phyloP scores from a whole-genome alignment of 495 filamentous ascomycete genomes.

The Entonaema liquescens region DNA sequence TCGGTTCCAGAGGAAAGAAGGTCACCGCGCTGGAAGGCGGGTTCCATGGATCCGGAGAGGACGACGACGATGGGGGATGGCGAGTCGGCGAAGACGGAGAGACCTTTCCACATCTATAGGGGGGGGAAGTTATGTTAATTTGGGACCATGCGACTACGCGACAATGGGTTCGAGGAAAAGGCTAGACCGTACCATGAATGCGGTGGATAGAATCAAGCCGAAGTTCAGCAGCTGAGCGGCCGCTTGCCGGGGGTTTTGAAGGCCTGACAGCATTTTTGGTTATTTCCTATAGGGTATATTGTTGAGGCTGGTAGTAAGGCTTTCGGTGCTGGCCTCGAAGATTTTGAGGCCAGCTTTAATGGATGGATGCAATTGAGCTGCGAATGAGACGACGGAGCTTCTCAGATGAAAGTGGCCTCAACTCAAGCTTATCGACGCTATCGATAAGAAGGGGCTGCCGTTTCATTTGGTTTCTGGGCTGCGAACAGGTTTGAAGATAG shows the following conservation, averaged over 20 bases:
- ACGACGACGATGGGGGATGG: conserved; percentile 96
- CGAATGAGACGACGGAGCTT: conserved; percentile 2
- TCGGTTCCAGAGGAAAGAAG: conserved; percentile 95
- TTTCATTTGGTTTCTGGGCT: not conserved
- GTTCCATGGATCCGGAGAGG: conserved; percentile 94
- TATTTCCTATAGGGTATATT: not conserved
- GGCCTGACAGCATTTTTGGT: conserved; percentile 72
- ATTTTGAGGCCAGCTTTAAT: conserved; percentile 40
- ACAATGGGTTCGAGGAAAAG: not conserved
- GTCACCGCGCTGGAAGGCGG: conserved; percentile 95
- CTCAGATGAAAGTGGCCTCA: conserved; percentile 34
- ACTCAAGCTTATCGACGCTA: conserved; percentile 19
- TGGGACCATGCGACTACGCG: not conserved
- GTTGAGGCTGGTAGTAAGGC: not conserved
- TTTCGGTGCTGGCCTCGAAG: conserved; percentile 37
- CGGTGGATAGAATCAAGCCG: conserved; percentile 90
- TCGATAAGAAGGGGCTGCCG: conserved; percentile 31
- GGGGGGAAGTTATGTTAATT: conserved; percentile 6
- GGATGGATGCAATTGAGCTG: conserved; percentile 8
- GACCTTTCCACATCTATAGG: conserved; percentile 84
- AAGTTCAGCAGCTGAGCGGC: conserved; percentile 95
- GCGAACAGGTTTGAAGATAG: not conserved
- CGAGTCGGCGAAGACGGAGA: conserved; percentile 85
- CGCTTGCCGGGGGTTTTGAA: conserved; percentile 81
- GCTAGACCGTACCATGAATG: conserved; percentile 75